Percentiles rank a stretch among this genome's conserved stretches.
Evolutionary conservation across 495 filamentous ascomycete species (phyloP).

Genomic region (Staphylotrichum longicolle): DNA sequence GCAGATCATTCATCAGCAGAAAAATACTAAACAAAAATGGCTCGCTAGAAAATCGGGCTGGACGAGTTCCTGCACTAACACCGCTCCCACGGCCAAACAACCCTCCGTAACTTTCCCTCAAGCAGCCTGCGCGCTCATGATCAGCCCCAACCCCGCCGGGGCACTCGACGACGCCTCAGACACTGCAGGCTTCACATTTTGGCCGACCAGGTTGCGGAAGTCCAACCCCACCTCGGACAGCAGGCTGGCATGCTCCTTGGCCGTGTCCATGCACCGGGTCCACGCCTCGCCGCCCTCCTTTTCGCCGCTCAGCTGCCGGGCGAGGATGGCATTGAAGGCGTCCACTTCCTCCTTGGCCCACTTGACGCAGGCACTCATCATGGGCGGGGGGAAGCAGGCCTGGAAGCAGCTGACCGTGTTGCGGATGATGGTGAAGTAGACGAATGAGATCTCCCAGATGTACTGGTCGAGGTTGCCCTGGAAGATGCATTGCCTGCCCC

Average conservation of each 20-base stretch:
- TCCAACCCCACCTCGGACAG: slow-evolving; percentile 86
- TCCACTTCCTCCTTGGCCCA: slow-evolving; percentile 95
- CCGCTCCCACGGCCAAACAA: too few species aligned
- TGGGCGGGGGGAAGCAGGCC: slow-evolving; percentile 77
- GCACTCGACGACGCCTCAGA: slow-evolving; percentile 23
- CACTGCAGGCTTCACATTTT: slow-evolving; percentile 28
- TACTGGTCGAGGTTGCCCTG: slow-evolving; percentile 88
- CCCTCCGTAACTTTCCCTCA: not conserved
- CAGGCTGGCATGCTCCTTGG: slow-evolving; percentile 74
- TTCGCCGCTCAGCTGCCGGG: slow-evolving; percentile 75
- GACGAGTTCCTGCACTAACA: too few species aligned
- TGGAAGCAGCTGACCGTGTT: slow-evolving; percentile 89
- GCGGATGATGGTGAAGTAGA: slow-evolving; percentile 90
- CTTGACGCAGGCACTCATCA: slow-evolving; percentile 89
- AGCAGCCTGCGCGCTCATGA: slow-evolving; percentile 23
- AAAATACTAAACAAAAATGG: too few species aligned
- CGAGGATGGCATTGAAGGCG: slow-evolving; percentile 79
- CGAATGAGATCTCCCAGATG: slow-evolving; percentile 92
- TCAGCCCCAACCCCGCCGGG: slow-evolving; percentile 45
- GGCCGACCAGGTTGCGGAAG: slow-evolving; percentile 69
- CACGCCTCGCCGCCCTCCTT: slow-evolving; percentile 69
- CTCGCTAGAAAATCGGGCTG: too few species aligned
- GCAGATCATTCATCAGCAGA: too few species aligned
- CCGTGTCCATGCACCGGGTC: slow-evolving; percentile 78
- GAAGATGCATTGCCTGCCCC: slow-evolving; percentile 78